These are phyloP conservation scores for Suhomyces emberorum DNA, from an alignment of 805 yeast genomes.

Conservation along the genomic window DNA sequence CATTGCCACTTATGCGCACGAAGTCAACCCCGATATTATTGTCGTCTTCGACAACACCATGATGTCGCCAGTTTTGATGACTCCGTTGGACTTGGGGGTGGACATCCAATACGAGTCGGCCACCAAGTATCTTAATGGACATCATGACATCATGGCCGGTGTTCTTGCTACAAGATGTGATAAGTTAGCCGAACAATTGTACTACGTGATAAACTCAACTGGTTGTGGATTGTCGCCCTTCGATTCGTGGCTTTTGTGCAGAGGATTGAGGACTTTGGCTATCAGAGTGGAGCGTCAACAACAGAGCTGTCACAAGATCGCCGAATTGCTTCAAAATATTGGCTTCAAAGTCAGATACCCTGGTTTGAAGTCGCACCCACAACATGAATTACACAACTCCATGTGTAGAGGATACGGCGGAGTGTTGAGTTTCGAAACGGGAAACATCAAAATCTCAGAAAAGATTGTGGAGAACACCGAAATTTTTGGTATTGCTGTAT, in stretches of 20 bases:
- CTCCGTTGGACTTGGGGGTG: constrained; percentile 81
- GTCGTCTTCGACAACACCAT: constrained; percentile 93
- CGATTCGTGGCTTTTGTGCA: constrained; percentile 82
- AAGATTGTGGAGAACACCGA: constrained; percentile 71
- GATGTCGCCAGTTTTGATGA: constrained; percentile 89
- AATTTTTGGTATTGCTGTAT: constrained; percentile 84
- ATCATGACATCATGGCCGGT: constrained; percentile 97
- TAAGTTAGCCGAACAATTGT: constrained; percentile 64
- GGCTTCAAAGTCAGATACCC: constrained; percentile 85
- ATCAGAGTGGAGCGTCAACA: constrained; percentile 83
- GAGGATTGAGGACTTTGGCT: constrained; percentile 87
- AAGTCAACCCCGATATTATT: constrained; percentile 59
- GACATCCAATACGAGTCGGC: constrained; percentile 94
- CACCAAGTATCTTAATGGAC: constrained; percentile 89
- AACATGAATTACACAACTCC: constrained; percentile 71
- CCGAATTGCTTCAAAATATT: constrained; percentile 61
- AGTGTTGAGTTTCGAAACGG: constrained; percentile 86
- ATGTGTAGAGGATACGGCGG: constrained; percentile 87
- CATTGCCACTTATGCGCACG: constrained; percentile 65
- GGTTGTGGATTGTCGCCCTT: constrained; percentile 93
- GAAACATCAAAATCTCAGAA: constrained; percentile 61
- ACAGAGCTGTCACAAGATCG: constrained; percentile 69
- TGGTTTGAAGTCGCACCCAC: constrained; percentile 79
- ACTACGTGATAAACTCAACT: constrained; percentile 78
- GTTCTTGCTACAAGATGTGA: constrained; percentile 67